A percentile compares a stretch with the other conserved stretches of the same genome.
Conservation (phyloP, 169 alveolate species). For the Miamiensis avidus region DNA sequence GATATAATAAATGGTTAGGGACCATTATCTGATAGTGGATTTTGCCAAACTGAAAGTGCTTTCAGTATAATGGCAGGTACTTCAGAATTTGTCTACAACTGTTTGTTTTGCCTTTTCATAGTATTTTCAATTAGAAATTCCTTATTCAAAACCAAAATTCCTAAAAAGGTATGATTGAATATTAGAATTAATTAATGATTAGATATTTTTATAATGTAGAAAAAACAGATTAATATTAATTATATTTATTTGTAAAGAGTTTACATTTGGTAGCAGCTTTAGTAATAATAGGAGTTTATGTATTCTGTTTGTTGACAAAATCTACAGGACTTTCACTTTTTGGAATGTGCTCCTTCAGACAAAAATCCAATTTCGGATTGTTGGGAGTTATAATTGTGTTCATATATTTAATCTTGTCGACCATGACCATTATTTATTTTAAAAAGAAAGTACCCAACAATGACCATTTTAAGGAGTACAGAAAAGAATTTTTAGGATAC, state of each 20-base stretch:
- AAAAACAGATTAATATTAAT: no score
- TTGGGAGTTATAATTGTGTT: slow-evolving; percentile 33
- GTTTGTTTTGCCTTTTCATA: slow-evolving; percentile 3
- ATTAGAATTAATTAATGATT: no score
- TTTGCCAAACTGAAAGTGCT: slow-evolving; percentile 26
- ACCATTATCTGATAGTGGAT: slow-evolving; percentile 28
- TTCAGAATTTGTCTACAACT: slow-evolving; percentile 19
- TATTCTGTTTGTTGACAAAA: not conserved
- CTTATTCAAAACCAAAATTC: no score
- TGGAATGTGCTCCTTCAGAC: slow-evolving; percentile 46
- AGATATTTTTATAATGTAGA: no score
- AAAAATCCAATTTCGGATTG: slow-evolving; percentile 21
- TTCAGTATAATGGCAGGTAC: slow-evolving; percentile 39
- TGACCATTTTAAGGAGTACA: slow-evolving; percentile 12
- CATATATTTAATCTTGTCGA: slow-evolving; percentile 24
- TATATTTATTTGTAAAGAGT: not conserved
- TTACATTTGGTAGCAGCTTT: slow-evolving; percentile 5
- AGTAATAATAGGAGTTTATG: not conserved
- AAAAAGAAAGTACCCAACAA: slow-evolving; percentile 38
- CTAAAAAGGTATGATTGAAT: no score
- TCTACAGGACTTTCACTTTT: slow-evolving; percentile 28
- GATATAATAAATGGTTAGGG: not conserved
- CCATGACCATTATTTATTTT: slow-evolving; percentile 35
- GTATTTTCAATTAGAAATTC: not conserved
- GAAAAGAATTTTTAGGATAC: slow-evolving; percentile 26